These are phyloP conservation scores for Phylloboletellus chloephorus DNA, from an alignment of 1,284 basidiomycete genomes.

Conservation along the genomic window DNA sequence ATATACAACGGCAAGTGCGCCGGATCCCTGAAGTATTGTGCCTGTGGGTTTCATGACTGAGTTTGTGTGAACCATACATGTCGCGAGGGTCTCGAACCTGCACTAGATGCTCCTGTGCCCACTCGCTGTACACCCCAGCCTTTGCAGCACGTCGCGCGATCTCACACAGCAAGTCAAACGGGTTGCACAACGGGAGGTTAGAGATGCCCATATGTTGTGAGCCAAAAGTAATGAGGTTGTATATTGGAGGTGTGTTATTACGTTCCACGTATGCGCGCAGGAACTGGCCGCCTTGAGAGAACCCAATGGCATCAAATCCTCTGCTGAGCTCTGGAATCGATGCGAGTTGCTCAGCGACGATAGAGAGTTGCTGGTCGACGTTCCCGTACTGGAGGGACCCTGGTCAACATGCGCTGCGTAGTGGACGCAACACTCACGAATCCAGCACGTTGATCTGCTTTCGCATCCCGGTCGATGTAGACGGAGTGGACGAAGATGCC, in stretches of 20 bases:
- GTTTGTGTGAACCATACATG: conserved; percentile 1
- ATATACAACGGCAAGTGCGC: conserved; percentile 70
- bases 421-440: conserved; percentile 55
- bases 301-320: conserved; percentile 90
- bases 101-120: conserved; percentile 78
- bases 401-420: not conserved
- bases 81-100: conserved; percentile 44
- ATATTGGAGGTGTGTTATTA: conserved; percentile 71
- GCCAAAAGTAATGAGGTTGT: conserved; percentile 88
- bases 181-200: conserved; percentile 69
- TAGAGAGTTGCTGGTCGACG: conserved; percentile 65
- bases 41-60: conserved; percentile 41
- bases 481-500: conserved; percentile 86
- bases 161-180: conserved; percentile 72
- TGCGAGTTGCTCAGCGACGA: conserved; percentile 65
- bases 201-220: conserved; percentile 83
- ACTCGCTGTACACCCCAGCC: conserved; percentile 74
- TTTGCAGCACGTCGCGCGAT: conserved; percentile 69
- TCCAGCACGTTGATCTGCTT: conserved; percentile 72
- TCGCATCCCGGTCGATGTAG: conserved; percentile 60
- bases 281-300: conserved; percentile 93
- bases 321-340: conserved; percentile 61
- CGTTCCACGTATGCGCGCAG: conserved; percentile 85
- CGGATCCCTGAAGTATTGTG: conserved; percentile 93
- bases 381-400: conserved; percentile 63